Percentiles rank a stretch among this genome's conserved stretches.
These are phyloP conservation scores for Closterium sp. DNA, from an alignment of 139 green algal genomes.

Conservation along the genomic window DNA sequence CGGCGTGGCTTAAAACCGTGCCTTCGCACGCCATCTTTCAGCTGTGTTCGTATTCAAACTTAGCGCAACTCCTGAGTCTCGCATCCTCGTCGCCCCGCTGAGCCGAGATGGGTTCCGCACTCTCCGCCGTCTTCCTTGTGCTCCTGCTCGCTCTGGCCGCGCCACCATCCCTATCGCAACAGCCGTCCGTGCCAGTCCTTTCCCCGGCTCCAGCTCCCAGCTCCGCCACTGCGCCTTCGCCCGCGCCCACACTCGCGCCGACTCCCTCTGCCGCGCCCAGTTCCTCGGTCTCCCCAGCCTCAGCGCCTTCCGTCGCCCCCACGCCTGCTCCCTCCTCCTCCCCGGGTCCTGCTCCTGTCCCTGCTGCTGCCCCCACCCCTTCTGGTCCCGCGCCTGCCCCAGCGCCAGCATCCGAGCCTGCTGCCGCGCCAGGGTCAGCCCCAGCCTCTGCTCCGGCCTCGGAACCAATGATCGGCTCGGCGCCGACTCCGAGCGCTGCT, in stretches of 20 bases:
- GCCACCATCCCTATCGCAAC: neutral
- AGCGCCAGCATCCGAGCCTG: neutral
- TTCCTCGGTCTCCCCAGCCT: neutral
- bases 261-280: neutral
- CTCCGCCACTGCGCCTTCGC: neutral
- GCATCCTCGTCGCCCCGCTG: neutral
- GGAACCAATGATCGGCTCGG: neutral
- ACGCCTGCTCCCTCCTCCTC: neutral
- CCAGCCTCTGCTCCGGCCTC: neutral
- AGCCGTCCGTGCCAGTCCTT: neutral
- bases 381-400: neutral
- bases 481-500: neutral
- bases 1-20: neutral
- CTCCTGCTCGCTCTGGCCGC: neutral
- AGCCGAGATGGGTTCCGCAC: neutral
- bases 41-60: neutral
- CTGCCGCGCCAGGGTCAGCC: neutral
- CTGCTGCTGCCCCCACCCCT: neutral
- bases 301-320: neutral
- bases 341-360: neutral
- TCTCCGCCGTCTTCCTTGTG: neutral
- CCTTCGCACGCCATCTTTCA: neutral
- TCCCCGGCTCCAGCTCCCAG: neutral
- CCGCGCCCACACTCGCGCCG: too few relatives aligned
- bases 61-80: neutral